Base-by-base conservation (phyloP, 768 basidiomycete species). In the Tricholoma matsutake region DNA sequence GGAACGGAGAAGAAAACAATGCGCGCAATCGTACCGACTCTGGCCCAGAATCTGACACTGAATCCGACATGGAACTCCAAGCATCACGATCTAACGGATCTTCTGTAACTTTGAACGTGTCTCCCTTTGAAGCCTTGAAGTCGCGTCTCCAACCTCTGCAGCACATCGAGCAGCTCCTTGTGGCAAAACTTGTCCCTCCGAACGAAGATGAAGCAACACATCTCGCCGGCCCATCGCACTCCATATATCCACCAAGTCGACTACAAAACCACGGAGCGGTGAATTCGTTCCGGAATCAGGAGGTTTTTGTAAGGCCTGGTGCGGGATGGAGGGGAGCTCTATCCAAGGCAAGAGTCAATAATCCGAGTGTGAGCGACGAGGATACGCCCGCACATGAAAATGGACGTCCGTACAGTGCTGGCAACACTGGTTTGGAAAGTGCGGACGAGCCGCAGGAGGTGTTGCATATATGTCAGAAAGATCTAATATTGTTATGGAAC, bases 401-500 rank as follows among this genome's bases (percentile, higher is more conserved):
- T 45, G 72, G 72, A 4, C 71, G 78, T 4, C 79, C 81, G 39
- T 74, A 71, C 54, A 80, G 80, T 60, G 78, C 80, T 2, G 80
- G 80, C 5, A 80, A 76, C 54, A 78, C 77, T 2, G 80, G 79
- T 0, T 60, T 79, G 43, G 79, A 81, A 63, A 80, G 81, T 11
- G 75, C 76, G 14, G 82, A 85, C 58, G 89, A 88, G 64, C 79
- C 86, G 0, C 85, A 86, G 52, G 77, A 84, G 16, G 78, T 89
- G 10, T 70, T 91, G 11, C 69, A 86, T 64, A 79, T 83, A 14
- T 86, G 86, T 66, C 71, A 79, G 11, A 80, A 77, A 34, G 90
- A 90, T 61, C 88, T 92, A 81, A 79, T 82, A 35, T 74, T 77
- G 49, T 78, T 92, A 1, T 92, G 91, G 91, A 70, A 76, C 51